These are phyloP conservation scores for Kodamaea jinghongensis DNA, from an alignment of 805 yeast genomes.

Conservation along the genomic window DNA sequence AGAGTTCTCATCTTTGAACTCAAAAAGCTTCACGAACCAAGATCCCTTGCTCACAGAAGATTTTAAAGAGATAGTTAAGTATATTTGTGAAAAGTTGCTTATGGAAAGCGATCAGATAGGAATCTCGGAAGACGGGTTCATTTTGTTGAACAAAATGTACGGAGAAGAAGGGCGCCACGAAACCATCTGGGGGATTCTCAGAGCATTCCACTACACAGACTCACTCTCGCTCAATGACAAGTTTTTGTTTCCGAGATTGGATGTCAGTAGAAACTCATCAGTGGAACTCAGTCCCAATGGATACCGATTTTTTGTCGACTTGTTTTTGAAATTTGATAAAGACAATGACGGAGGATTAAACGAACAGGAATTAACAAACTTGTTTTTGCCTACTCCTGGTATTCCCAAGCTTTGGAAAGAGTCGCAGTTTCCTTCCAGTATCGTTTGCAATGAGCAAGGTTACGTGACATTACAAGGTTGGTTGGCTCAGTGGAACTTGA, in stretches of 20 bases:
- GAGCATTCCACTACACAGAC: slow-evolving; percentile 89
- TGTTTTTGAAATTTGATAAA: slow-evolving; percentile 82
- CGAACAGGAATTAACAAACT: slow-evolving; percentile 60
- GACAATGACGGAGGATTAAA: slow-evolving; percentile 96
- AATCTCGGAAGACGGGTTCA: slow-evolving; percentile 70
- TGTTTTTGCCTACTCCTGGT: slow-evolving; percentile 92
- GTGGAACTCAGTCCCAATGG: slow-evolving; percentile 94
- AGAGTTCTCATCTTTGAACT: slow-evolving; percentile 70
- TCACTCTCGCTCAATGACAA: slow-evolving; percentile 81
- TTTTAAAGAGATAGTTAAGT: slow-evolving; percentile 35
- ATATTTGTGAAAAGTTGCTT: slow-evolving; percentile 27
- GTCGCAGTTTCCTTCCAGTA: slow-evolving; percentile 78
- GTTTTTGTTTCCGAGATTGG: slow-evolving; percentile 74
- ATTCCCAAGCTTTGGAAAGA: slow-evolving; percentile 85
- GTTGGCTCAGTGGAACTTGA: slow-evolving; percentile 98
- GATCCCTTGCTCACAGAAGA: slow-evolving; percentile 27
- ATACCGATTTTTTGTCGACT: slow-evolving; percentile 84
- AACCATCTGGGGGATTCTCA: slow-evolving; percentile 91
- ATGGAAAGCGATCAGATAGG: slow-evolving; percentile 40
- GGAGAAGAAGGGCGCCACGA: slow-evolving; percentile 94
- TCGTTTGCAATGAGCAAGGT: slow-evolving; percentile 88
- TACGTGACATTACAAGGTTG: slow-evolving; percentile 94
- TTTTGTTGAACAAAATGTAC: slow-evolving; percentile 72
- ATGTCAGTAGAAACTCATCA: slow-evolving; percentile 69
- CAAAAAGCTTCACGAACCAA: slow-evolving; percentile 64